Evolutionary conservation across 192 early-diverging fungal genomes (phyloP), one percentile per base, ranked within the genome.

Genomic region (Podochytrium sp.): DNA sequence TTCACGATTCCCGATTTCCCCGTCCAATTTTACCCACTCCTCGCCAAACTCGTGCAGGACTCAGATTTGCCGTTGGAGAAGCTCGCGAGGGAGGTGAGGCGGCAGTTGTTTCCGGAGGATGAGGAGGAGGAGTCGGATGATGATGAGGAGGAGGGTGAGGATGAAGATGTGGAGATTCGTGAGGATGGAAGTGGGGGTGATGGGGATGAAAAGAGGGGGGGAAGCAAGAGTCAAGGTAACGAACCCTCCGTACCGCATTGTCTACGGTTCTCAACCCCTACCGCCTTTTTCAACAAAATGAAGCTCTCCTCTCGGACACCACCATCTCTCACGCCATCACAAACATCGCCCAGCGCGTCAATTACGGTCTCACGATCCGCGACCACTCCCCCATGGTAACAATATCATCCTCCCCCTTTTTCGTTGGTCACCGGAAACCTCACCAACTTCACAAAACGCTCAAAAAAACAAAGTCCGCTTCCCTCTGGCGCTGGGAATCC

Each of bases 401-500:
- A 7, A 30, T 30, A 10, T 20, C 25, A 6, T 57, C 10, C 55
- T 25, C 20, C 6, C 6, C 6, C n/a, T 30, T 20, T 27, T 57
- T 20, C 32, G n/a, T 59, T 60, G 6, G 25, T n/a, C n/a, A n/a
- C n/a, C n/a, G n/a, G n/a, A n/a, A n/a, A n/a, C n/a, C n/a, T n/a
- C n/a, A n/a, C n/a, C n/a, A n/a, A n/a, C n/a, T n/a, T n/a, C n/a
- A n/a, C n/a, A n/a, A n/a, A n/a, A n/a, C n/a, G n/a, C n/a, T n/a
- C n/a, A 7, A 57, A 25, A 1, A 10, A 59, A 2, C 16, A 23
- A 10, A 66, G 51, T 53, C 50, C 10, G 55, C 12, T 51, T 41
- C 40, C 2, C 40, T 67, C 37, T 67, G 52, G 58, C 20, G 53
- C 14, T 75, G 74, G 74, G 64, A 75, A 27, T 63, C 58, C 29